Base-by-base conservation (phyloP, 495 filamentous ascomycete species). In the Lophium mytilinum region DNA sequence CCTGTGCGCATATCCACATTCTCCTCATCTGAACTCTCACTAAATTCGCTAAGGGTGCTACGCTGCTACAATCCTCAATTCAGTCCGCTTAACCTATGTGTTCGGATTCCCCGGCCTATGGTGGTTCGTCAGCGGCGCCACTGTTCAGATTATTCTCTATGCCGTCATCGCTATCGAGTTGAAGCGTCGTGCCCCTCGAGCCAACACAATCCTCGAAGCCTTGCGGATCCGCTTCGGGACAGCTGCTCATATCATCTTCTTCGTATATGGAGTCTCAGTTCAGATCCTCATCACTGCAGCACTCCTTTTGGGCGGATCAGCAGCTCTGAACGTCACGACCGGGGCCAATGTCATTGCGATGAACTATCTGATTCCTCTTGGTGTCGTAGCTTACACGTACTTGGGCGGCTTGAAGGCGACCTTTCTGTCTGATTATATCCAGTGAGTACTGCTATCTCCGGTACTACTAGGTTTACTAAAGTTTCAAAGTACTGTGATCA, bases 71-170 rank as follows among this genome's bases (percentile, higher is more conserved):
- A 74, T 90, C 3, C 75, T 90, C 11, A 91, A 96, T 68, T 87
- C 82, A n/a, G 86, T 88, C 9, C 83, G 83, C 30, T 87, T 97
- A 47, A 90, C 91, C 61, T 97, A 96, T 72, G 76, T 83, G 54
- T 97, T 96, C 67, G 92, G 92, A 55, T 85, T 96, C 41, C 92
- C 87, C 0, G 92, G 92, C 0, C 90, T 91, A 0, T 94, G 96
- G 70, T 96, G 87, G 87, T 95, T 95, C 68, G 81, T 81, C 9
- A 79, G 78, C 30, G 80, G 81, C 73, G 82, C 83, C 14, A 86
- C 83, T 8, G 62, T 87, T 10, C 84, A 88, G 66, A 85, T 97
- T 67, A 74, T 96, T 45, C 79, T 97, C 3, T 96, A 96, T 68
- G 91, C 92, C 42, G 94, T 89, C 0, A 75, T 97, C 30, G 92